Evolutionary conservation across 768 basidiomycete genomes (phyloP).

Genomic region (Lentinula guzmanii): DNA sequence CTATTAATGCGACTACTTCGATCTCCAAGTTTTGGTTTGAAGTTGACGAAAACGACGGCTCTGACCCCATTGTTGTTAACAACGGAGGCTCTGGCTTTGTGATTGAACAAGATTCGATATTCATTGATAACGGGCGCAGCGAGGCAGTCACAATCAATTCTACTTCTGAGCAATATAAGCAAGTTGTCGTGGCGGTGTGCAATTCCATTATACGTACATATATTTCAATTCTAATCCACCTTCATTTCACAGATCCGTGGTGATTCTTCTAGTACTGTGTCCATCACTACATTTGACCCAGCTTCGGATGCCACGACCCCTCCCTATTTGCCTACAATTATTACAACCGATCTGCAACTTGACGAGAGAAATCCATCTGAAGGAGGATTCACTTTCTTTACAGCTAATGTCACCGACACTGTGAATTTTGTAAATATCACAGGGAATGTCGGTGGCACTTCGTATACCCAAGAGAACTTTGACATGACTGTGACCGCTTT

Average conservation of each 20-base stretch:
- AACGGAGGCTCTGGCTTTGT: conserved; percentile 38
- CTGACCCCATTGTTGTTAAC: conserved; percentile 25
- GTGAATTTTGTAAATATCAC: neutral
- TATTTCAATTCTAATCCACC: neutral
- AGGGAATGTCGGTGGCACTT: neutral
- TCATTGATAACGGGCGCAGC: conserved; percentile 22
- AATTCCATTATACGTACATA: neutral
- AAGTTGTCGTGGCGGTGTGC: conserved; percentile 1
- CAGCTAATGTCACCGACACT: neutral
- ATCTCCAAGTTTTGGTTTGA: conserved; percentile 46
- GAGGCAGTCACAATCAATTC: neutral
- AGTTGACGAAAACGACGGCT: conserved; percentile 39
- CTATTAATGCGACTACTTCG: conserved; percentile 30
- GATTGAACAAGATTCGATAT: conserved; percentile 34
- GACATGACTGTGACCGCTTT: neutral
- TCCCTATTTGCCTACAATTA: neutral
- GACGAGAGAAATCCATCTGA: neutral
- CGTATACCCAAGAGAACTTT: neutral
- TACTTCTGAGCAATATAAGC: neutral
- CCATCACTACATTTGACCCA: neutral
- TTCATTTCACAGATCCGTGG: neutral
- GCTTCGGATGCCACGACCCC: neutral
- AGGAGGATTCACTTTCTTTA: neutral
- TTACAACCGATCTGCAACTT: neutral
- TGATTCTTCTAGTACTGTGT: neutral